A percentile compares a stretch with the other conserved stretches of the same genome.
These are phyloP conservation scores for Pichia rugopelliculosa DNA, from an alignment of 805 yeast species.

Conservation along the genomic window DNA sequence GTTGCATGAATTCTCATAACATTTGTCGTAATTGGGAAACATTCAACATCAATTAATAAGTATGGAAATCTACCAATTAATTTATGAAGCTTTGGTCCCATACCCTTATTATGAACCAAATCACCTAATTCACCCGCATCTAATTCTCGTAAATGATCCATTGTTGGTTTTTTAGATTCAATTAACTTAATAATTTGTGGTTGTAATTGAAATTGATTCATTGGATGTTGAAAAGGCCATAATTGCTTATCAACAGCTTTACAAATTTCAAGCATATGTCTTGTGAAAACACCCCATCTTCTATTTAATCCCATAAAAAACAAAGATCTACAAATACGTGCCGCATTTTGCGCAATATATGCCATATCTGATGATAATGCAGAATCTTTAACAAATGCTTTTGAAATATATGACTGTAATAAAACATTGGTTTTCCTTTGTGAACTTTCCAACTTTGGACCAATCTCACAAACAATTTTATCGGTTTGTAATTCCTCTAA, in stretches of 20 bases:
- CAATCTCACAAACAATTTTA: constrained; percentile 73
- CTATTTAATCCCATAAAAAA: constrained; percentile 81
- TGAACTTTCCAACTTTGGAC: constrained; percentile 64
- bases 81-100: constrained; percentile 59
- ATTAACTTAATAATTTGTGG: constrained; percentile 55
- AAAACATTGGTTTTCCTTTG: constrained; percentile 84
- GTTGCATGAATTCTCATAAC: constrained; percentile 76
- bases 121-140: constrained; percentile 77
- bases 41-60: constrained; percentile 66
- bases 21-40: constrained; percentile 80
- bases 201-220: constrained; percentile 79
- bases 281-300: constrained; percentile 82
- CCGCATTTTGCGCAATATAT: constrained; percentile 92
- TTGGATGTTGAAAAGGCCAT: constrained; percentile 90
- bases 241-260: constrained; percentile 75
- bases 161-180: constrained; percentile 54
- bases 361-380: constrained; percentile 80
- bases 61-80: constrained; percentile 68
- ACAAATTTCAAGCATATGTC: constrained; percentile 70
- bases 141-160: constrained; percentile 70
- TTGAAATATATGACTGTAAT: constrained; percentile 81
- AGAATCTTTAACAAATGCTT: constrained; percentile 63
- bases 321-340: constrained; percentile 86
- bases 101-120: constrained; percentile 69
- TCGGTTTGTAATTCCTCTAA: constrained; percentile 52